Percentiles rank a stretch among this genome's conserved stretches.
These are phyloP conservation scores for Fraxinus americana DNA, from an alignment of 257 asterid genomes.

Conservation along the genomic window DNA sequence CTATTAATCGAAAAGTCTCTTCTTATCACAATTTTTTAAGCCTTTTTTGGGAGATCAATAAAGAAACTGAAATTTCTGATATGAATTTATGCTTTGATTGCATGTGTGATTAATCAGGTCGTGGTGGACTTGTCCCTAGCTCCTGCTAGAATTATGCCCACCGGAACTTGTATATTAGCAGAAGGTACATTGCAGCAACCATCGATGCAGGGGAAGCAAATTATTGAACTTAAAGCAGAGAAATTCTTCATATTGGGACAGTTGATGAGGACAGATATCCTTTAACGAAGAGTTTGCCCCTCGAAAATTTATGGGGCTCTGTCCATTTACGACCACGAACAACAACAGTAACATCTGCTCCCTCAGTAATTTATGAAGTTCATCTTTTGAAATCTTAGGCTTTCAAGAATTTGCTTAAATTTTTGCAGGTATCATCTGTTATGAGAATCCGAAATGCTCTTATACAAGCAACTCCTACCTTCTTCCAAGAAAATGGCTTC, in stretches of 20 bases:
- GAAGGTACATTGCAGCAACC: conserved; percentile 75
- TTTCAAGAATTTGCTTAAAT: conserved; percentile 1
- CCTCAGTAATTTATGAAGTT: neutral
- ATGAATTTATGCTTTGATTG: neutral
- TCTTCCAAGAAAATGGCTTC: conserved; percentile 67
- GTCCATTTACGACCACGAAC: conserved; percentile 84
- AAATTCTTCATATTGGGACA: conserved; percentile 58
- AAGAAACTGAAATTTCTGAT: neutral
- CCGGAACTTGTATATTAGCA: conserved; percentile 70
- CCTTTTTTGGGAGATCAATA: neutral
- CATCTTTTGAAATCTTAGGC: neutral
- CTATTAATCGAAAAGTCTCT: neutral
- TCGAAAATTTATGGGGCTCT: conserved; percentile 58
- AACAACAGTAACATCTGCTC: conserved; percentile 51
- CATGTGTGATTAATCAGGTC: conserved; percentile 41
- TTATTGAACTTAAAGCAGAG: conserved; percentile 66
- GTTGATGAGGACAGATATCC: conserved; percentile 71
- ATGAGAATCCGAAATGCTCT: conserved; percentile 63
- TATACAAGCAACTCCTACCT: conserved; percentile 52
- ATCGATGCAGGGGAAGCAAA: conserved; percentile 51
- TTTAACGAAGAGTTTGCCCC: conserved; percentile 73
- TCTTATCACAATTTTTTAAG: neutral
- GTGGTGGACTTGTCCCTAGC: conserved; percentile 69
- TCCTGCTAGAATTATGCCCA: conserved; percentile 68
- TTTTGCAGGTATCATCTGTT: conserved; percentile 76